These are phyloP conservation scores for Aspergillus felis DNA, from an alignment of 2,329 filamentous ascomycete genomes.

Conservation along the genomic window DNA sequence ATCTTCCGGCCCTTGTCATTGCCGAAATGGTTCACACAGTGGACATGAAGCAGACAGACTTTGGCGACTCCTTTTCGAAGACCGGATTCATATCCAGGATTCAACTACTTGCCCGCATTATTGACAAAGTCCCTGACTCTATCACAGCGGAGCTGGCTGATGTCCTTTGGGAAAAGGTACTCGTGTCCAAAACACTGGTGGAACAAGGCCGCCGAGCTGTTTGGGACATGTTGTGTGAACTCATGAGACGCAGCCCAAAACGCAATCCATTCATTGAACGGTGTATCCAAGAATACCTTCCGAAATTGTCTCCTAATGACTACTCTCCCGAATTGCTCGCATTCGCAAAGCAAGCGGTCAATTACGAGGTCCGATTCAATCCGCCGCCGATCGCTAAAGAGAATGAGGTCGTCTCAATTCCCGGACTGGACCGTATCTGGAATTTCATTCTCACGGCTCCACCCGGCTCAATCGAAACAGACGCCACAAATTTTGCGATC, in stretches of 20 bases:
- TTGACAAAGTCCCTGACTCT: constrained; percentile 58
- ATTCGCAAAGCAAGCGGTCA: constrained; percentile 41
- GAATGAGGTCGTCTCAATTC: constrained; percentile 41
- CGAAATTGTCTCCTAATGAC: constrained; percentile 33
- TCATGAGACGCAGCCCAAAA: constrained; percentile 24
- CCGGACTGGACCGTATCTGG: constrained; percentile 72
- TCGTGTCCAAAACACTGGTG: constrained; percentile 61
- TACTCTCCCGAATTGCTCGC: constrained; percentile 38
- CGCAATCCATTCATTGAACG: constrained; percentile 41
- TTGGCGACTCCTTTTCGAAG: constrained; percentile 38
- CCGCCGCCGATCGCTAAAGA: constrained; percentile 44
- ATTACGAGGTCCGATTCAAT: constrained; percentile 55
- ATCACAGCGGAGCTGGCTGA: constrained; percentile 61
- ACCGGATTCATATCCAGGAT: constrained; percentile 50
- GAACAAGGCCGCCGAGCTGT: constrained; percentile 60
- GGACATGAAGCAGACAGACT: constrained; percentile 39
- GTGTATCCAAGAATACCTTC: constrained; percentile 42
- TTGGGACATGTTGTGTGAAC: constrained; percentile 62
- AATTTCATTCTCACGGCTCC: constrained; percentile 69
- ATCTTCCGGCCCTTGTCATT: constrained; percentile 59
- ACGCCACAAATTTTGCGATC: constrained; percentile 68
- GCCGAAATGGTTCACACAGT: constrained; percentile 61
- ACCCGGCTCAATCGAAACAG: constrained; percentile 60
- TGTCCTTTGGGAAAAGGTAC: constrained; percentile 67
- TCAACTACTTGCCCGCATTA: constrained; percentile 56